These are phyloP conservation scores for Oemleria cerasiformis DNA, from an alignment of 306 rosid genomes.

Conservation along the genomic window DNA sequence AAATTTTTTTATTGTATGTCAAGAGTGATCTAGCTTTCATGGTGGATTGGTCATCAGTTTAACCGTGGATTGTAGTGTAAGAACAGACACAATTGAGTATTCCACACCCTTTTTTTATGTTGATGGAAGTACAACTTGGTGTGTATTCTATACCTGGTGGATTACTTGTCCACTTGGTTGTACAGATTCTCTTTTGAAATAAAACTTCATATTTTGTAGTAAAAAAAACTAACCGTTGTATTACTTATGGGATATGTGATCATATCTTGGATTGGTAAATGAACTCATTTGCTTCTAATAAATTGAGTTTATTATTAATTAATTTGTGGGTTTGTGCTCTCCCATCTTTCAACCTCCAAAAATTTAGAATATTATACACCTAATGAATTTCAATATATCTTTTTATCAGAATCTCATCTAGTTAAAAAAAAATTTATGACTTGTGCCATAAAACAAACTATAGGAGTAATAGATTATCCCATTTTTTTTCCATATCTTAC, in stretches of 20 bases:
- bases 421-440: too few relatives aligned
- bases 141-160: too few relatives aligned
- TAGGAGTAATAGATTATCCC: too few relatives aligned
- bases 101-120: not conserved
- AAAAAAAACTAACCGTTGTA: not conserved
- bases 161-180: too few relatives aligned
- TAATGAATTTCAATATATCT: not conserved
- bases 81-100: not conserved
- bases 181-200: too few relatives aligned
- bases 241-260: not conserved
- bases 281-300: not conserved
- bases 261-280: not conserved
- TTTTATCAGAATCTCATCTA: not conserved
- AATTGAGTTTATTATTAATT: not conserved
- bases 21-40: not conserved
- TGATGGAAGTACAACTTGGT: not conserved
- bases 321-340: not conserved
- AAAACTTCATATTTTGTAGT: not conserved
- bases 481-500: too few relatives aligned
- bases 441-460: too few relatives aligned
- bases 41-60: not conserved
- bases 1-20: not conserved
- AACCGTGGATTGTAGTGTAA: not conserved
- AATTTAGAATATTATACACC: not conserved
- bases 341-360: not conserved